phyloP scores from a whole-genome alignment of 2,329 filamentous ascomycete species.

The Didymellaceae sp. region DNA sequence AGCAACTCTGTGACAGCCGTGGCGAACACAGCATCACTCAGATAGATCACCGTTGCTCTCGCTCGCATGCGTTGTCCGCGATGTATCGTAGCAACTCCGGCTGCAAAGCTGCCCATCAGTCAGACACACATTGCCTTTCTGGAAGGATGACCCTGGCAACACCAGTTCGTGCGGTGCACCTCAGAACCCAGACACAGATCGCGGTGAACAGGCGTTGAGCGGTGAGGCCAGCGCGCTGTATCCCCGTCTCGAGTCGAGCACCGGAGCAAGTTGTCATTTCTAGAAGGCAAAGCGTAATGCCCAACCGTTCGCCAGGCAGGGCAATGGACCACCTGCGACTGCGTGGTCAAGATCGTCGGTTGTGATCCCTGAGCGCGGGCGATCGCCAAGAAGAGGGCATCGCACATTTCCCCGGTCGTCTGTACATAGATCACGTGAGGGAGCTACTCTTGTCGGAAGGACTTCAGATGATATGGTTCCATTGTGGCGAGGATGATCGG shows the following conservation, averaged over 20 bases:
- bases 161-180: constrained; percentile 19
- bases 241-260: constrained; percentile 12
- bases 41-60: too few relatives aligned
- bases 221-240: constrained; percentile 8
- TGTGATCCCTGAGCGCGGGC: background rate
- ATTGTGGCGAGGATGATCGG: constrained; percentile 39
- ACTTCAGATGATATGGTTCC: background rate
- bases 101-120: background rate
- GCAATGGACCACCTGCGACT: constrained; percentile 5
- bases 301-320: too few relatives aligned
- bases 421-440: too few relatives aligned
- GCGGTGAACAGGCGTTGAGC: too few relatives aligned
- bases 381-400: constrained; percentile 26
- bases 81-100: too few relatives aligned
- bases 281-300: background rate
- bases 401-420: too few relatives aligned
- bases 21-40: too few relatives aligned
- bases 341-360: constrained; percentile 26
- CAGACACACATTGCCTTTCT: background rate
- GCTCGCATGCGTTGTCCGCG: too few relatives aligned
- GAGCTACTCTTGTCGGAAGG: too few relatives aligned
- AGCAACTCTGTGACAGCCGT: too few relatives aligned
- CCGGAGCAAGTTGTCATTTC: constrained; percentile 12
- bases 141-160: constrained; percentile 29
- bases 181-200: too few relatives aligned